Evolutionary conservation across 176 grass and related monocot species (phyloP).

Genomic region (Raddia guianensis): DNA sequence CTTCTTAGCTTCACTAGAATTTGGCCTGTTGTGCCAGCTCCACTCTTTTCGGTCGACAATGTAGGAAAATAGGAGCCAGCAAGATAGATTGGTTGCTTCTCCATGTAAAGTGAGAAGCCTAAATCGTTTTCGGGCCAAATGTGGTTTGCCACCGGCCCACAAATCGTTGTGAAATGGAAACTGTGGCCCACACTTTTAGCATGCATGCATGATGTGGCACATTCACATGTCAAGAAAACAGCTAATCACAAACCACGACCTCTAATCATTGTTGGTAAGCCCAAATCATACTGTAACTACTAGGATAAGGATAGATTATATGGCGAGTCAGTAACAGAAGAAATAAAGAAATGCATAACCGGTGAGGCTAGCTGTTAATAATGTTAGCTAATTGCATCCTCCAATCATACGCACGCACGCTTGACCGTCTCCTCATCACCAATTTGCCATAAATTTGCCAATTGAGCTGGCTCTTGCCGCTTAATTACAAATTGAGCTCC

Average conservation of each 20-base stretch:
- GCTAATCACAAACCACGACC: neutral
- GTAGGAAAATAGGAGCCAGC: no score
- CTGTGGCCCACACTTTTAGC: no score
- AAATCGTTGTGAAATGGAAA: no score
- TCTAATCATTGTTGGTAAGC: slow-evolving; percentile 6
- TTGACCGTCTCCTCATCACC: neutral
- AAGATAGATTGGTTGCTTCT: no score
- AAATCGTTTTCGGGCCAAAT: no score
- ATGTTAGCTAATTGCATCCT: slow-evolving; percentile 30
- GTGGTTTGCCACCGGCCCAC: no score
- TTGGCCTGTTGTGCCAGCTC: no score
- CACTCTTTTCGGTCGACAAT: no score
- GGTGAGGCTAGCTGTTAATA: neutral
- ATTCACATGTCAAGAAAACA: neutral
- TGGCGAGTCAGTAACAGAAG: neutral
- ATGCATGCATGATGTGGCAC: neutral
- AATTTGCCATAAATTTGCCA: neutral
- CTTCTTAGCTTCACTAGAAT: no score
- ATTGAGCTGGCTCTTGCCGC: no score
- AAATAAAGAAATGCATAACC: neutral
- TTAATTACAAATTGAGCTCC: neutral
- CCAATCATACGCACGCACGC: slow-evolving; percentile 18
- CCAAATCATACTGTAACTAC: neutral
- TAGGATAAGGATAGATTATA: neutral
- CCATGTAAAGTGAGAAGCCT: no score